Evolutionary conservation across 768 basidiomycete genomes (phyloP).

Genomic region (Gymnopilus dilepis): DNA sequence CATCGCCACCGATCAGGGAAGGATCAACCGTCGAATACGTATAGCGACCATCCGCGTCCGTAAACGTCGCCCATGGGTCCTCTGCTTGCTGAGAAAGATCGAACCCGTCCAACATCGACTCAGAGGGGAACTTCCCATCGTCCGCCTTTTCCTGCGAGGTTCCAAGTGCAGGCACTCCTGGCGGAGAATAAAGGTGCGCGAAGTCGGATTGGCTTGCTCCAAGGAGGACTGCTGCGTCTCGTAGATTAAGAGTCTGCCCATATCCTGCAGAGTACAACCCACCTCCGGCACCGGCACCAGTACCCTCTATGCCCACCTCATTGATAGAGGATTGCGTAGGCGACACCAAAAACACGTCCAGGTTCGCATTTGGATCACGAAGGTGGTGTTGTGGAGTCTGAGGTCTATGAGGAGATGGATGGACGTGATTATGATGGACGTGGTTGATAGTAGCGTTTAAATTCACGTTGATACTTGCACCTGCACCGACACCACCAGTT

Average conservation of each 20-base stretch:
- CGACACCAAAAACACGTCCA: not conserved
- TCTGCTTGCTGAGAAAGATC: not conserved
- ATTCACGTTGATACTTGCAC: not conserved
- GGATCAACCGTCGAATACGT: slow-evolving; percentile 16
- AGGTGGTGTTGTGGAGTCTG: not conserved
- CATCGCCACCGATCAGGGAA: slow-evolving; percentile 15
- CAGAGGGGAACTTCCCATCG: not conserved
- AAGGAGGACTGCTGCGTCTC: not conserved
- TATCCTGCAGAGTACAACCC: not conserved
- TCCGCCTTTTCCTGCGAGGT: not conserved
- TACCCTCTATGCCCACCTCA: not conserved
- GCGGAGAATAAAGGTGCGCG: not conserved
- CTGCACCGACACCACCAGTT: not conserved
- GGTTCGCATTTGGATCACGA: not conserved
- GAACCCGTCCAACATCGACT: not conserved
- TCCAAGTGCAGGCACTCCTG: not conserved
- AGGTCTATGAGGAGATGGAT: not conserved
- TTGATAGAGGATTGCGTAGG: not conserved
- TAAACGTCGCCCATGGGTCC: not conserved
- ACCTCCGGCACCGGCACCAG: not conserved
- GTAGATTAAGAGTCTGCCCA: not conserved
- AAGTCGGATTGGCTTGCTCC: not conserved
- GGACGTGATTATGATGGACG: not conserved
- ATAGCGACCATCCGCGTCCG: not conserved
- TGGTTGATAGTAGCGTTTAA: not conserved